Base-by-base conservation (phyloP, 371 early-diverging fungal species). In the Fennellomyces sp. region DNA sequence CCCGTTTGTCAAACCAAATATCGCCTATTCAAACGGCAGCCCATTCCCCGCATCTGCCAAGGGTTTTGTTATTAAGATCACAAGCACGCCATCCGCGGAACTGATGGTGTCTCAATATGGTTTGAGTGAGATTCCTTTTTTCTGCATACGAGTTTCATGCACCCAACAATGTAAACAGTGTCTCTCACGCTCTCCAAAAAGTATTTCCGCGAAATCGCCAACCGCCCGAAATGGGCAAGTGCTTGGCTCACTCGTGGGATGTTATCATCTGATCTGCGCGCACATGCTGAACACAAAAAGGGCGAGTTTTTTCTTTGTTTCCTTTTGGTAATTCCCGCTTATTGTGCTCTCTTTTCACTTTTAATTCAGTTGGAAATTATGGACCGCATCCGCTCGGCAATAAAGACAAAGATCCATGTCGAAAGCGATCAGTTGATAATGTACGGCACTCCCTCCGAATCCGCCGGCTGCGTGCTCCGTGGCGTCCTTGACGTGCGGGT, bases 381-480 rank as follows among this genome's bases (percentile, higher is more conserved):
- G 59, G 64, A 64, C 26, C 59, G 39, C 12, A 61, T 45, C 35
- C 49, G 58, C 4, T 52, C 64, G 17, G 36, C 49, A 6, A 42
- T 47, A 6, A 64, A 68, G 36, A 19, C 65, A 5, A 68, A 69
- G 25, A 68, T 78, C 39, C 58, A 68, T 23, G 54, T 79, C 1
- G 80, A 79, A 63, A 74, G 61, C 48, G 72, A 73, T 23, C 67
- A 66, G 19, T 56, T 79, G 12, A 63, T 76, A 17, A 57, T 79
- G 69, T 64, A 76, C 47, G 80, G 80, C 5, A 55, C 72, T 17
- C 42, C 76, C 13, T 29, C 57, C 10, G 80, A 79, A 57, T 76
- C 76, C 8, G 69, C 75, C 3, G 80, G 80, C 13, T 79, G 80
- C 50, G 72, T 79, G 2, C 57, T 79, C 28, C 68, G 80, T 35